Conservation (phyloP, 2,329 filamentous ascomycete species). For the Fusarium phyllophilum region DNA sequence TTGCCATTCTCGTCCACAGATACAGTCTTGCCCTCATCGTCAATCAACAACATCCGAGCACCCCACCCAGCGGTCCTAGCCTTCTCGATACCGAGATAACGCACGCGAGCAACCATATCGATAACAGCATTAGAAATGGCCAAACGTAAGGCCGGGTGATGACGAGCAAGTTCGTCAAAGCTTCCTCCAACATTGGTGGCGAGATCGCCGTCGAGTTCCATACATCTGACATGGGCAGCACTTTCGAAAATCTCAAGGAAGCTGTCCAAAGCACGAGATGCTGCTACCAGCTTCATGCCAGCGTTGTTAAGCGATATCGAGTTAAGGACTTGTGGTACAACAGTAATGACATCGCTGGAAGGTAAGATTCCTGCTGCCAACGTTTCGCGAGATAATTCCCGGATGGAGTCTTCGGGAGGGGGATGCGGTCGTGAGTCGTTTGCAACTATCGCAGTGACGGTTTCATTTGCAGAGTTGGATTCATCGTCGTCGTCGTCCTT, state of each 20-base stretch:
- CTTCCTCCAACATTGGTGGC: conserved; percentile 79
- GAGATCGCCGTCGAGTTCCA: conserved; percentile 77
- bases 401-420: conserved; percentile 61
- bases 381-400: conserved; percentile 54
- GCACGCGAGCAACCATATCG: conserved; percentile 87
- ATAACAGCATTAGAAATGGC: conserved; percentile 87
- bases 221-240: conserved; percentile 83
- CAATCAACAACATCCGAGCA: conserved; percentile 77
- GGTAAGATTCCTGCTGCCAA: conserved; percentile 81
- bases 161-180: conserved; percentile 94
- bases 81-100: conserved; percentile 76
- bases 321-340: conserved; percentile 87
- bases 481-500: conserved; percentile 48
- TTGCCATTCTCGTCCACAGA: conserved; percentile 63
- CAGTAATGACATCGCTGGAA: conserved; percentile 87
- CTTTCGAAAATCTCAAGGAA: conserved; percentile 99
- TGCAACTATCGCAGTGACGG: conserved; percentile 51
- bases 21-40: conserved; percentile 64
- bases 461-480: conserved; percentile 52
- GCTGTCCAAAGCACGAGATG: conserved; percentile 82
- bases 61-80: conserved; percentile 77
- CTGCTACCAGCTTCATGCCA: conserved; percentile 87
- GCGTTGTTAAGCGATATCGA: conserved; percentile 91
- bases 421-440: conserved; percentile 61
- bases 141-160: conserved; percentile 85